phyloP scores from a whole-genome alignment of 2,329 filamentous ascomycete species.

The Triangularia setosa region DNA sequence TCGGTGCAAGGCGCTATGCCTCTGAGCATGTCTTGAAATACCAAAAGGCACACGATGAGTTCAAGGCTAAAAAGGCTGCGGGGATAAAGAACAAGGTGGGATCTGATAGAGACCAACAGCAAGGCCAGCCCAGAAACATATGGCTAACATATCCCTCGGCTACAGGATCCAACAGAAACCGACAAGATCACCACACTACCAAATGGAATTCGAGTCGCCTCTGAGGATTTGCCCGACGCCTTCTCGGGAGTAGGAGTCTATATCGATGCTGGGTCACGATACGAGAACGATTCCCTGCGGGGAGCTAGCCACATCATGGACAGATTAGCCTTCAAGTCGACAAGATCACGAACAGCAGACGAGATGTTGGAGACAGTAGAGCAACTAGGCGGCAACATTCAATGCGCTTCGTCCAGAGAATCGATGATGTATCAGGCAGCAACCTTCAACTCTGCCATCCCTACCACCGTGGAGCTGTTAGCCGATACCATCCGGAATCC shows the following conservation, averaged over 20 bases:
- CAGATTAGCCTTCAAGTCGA: conserved; percentile 89
- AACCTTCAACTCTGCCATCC: conserved; percentile 91
- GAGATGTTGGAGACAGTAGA: conserved; percentile 86
- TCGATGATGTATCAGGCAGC: conserved; percentile 98
- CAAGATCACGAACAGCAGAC: conserved; percentile 66
- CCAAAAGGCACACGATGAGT: background rate
- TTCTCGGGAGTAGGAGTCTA: conserved; percentile 96
- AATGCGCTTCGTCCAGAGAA: conserved; percentile 92
- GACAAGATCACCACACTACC: conserved; percentile 83
- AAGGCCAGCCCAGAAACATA: background rate
- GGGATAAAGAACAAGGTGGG: background rate
- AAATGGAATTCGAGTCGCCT: conserved; percentile 92
- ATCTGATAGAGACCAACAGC: conserved; percentile 6
- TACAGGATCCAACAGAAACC: conserved; percentile 76
- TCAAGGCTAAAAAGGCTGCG: background rate
- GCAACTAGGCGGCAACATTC: conserved; percentile 87
- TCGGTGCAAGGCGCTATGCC: background rate
- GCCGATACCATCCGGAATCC: conserved; percentile 93
- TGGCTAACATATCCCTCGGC: background rate
- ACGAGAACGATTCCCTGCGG: conserved; percentile 78
- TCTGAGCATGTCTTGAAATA: background rate
- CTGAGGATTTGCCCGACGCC: conserved; percentile 87
- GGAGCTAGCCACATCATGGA: conserved; percentile 97
- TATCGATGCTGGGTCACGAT: conserved; percentile 90
- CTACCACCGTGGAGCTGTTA: conserved; percentile 74